phyloP scores from a whole-genome alignment of 495 filamentous ascomycete species.

The Bacidia gigantensis region DNA sequence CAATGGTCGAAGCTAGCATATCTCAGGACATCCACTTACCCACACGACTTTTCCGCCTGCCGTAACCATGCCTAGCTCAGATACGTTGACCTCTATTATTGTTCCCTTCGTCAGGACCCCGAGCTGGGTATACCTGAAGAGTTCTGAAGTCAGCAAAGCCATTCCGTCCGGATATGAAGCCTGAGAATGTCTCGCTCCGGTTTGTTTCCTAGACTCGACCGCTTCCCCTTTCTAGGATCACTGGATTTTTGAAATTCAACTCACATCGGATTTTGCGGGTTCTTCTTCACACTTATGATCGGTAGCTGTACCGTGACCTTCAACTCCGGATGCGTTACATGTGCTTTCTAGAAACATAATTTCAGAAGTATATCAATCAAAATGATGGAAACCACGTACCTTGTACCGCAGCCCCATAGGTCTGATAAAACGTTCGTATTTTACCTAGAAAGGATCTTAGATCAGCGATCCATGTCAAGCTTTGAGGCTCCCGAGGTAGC shows the following conservation, averaged over 20 bases:
- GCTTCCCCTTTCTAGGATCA: too few relatives aligned
- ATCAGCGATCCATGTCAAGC: too few relatives aligned
- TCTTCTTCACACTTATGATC: constrained; percentile 94
- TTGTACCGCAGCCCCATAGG: constrained; percentile 61
- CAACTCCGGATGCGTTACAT: constrained; percentile 75
- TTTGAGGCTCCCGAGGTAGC: too few relatives aligned
- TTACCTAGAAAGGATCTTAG: too few relatives aligned
- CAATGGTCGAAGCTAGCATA: too few relatives aligned
- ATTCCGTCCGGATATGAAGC: too few relatives aligned
- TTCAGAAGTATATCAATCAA: too few relatives aligned
- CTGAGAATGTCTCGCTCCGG: too few relatives aligned
- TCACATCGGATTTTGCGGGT: constrained; percentile 85
- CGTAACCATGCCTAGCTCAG: constrained; percentile 81
- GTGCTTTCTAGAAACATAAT: constrained; percentile 44
- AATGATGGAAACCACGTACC: too few relatives aligned
- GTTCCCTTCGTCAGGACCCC: constrained; percentile 92
- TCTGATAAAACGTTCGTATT: constrained; percentile 11
- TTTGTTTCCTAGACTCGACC: too few relatives aligned
- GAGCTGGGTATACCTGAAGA: constrained; percentile 90
- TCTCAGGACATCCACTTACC: constrained; percentile 19
- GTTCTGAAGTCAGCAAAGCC: too few relatives aligned
- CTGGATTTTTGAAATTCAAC: too few relatives aligned
- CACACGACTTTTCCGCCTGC: constrained; percentile 87
- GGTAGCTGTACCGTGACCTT: constrained; percentile 85
- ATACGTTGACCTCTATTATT: constrained; percentile 81